phyloP scores from a whole-genome alignment of 257 asterid genomes.

The Nicotiana benthamiana region DNA sequence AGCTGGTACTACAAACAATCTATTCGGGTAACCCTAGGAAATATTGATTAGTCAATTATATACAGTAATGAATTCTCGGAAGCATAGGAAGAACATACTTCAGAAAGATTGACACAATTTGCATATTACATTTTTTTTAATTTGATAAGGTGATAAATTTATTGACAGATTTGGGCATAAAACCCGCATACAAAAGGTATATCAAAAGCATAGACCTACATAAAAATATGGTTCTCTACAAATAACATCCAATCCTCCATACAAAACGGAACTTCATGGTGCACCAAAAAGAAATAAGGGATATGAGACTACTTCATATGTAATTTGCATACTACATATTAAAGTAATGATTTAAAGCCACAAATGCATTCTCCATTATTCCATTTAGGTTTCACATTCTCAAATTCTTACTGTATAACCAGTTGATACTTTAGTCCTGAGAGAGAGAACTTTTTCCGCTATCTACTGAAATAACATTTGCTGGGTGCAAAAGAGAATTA shows the following conservation, averaged over 20 bases:
- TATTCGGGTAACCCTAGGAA: neutral
- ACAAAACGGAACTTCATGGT: too few relatives aligned
- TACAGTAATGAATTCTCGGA: neutral
- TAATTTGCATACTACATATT: neutral
- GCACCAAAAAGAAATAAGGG: too few relatives aligned
- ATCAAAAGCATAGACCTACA: too few relatives aligned
- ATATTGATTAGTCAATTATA: neutral
- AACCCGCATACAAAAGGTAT: too few relatives aligned
- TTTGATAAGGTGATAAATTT: too few relatives aligned
- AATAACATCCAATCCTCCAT: too few relatives aligned
- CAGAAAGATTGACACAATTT: neutral
- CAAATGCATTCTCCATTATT: neutral
- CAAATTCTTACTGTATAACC: neutral
- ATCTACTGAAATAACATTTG: neutral
- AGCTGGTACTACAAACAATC: neutral
- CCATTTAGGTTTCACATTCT: neutral
- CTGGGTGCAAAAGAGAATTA: neutral
- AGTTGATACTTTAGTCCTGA: neutral
- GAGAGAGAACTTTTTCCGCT: neutral
- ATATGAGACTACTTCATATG: too few relatives aligned
- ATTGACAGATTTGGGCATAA: too few relatives aligned
- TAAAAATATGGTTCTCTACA: too few relatives aligned
- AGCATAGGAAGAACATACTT: neutral
- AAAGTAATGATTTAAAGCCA: neutral
- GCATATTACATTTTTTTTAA: neutral